Conservation (phyloP, 495 filamentous ascomycete genomes). For the Talaromyces proteolyticus region DNA sequence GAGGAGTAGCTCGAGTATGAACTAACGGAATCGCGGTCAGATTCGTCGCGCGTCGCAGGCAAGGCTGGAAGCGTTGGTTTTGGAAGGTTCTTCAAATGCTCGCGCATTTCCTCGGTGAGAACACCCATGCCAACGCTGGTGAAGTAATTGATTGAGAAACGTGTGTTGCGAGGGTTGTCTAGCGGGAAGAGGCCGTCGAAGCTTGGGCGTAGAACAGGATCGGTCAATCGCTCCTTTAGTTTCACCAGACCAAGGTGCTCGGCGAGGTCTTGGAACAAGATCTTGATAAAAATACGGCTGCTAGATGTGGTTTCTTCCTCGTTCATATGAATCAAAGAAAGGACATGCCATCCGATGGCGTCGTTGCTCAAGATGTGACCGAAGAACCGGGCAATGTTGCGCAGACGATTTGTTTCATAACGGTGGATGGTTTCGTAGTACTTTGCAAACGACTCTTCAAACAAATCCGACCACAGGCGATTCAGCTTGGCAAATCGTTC, state of each 20-base stretch:
- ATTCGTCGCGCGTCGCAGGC: constrained; percentile 49
- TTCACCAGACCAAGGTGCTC: constrained; percentile 81
- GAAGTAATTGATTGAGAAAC: constrained; percentile 99
- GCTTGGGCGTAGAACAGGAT: constrained; percentile 70
- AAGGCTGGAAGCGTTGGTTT: constrained; percentile 68
- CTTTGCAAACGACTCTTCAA: constrained; percentile 80
- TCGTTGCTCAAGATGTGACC: constrained; percentile 84
- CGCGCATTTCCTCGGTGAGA: constrained; percentile 92
- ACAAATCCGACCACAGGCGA: constrained; percentile 86
- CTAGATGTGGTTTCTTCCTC: constrained; percentile 95
- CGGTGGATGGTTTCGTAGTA: constrained; percentile 98
- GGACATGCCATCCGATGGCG: constrained; percentile 84
- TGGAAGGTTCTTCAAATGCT: constrained; percentile 78
- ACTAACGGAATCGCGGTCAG: constrained; percentile 50
- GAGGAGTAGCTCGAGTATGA: constrained; percentile 52
- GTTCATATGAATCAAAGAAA: constrained; percentile 81
- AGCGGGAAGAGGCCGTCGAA: constrained; percentile 83
- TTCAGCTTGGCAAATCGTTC: constrained; percentile 95
- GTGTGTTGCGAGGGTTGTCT: constrained; percentile 81
- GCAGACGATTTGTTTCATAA: constrained; percentile 87
- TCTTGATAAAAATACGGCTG: constrained; percentile 96
- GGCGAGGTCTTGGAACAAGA: constrained; percentile 86
- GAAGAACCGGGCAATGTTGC: constrained; percentile 94
- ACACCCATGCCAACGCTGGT: constrained; percentile 94
- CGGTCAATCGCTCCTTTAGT: constrained; percentile 67